These are phyloP conservation scores for Funneliformis mosseae DNA, from an alignment of 192 early-diverging fungal species.

Conservation along the genomic window DNA sequence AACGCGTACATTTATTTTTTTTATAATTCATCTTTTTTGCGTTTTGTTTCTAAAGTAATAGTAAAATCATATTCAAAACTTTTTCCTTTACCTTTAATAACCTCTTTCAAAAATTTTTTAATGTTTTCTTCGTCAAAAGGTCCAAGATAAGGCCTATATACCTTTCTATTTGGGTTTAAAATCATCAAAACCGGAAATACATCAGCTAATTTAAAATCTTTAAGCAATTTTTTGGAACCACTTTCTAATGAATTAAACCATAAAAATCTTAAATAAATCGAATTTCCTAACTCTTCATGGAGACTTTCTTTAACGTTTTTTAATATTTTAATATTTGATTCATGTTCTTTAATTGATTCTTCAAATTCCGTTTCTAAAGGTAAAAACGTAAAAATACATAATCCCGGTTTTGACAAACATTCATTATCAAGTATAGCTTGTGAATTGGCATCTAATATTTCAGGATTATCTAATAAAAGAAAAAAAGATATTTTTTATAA, in stretches of 20 bases:
- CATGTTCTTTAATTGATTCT: constrained; percentile 43
- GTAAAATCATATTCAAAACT: constrained; percentile 52
- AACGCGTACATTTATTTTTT: neutral
- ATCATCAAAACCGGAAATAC: constrained; percentile 62
- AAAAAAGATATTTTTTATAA: neutral
- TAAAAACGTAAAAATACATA: constrained; percentile 52
- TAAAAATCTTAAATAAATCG: constrained; percentile 49
- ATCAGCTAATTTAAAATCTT: constrained; percentile 58
- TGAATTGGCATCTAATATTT: constrained; percentile 41
- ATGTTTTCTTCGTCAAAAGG: constrained; percentile 59
- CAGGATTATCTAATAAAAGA: constrained; percentile 35
- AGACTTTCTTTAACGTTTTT: constrained; percentile 45
- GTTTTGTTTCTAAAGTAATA: constrained; percentile 29
- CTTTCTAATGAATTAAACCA: constrained; percentile 64
- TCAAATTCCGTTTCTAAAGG: constrained; percentile 45
- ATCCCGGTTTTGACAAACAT: constrained; percentile 41
- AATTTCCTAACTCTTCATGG: neutral
- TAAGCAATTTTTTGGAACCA: constrained; percentile 46
- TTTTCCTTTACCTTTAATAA: constrained; percentile 42
- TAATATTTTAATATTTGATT: constrained; percentile 46
- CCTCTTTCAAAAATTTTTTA: constrained; percentile 57
- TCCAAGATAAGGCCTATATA: constrained; percentile 63
- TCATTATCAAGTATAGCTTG: constrained; percentile 44
- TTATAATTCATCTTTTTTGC: constrained; percentile 5
- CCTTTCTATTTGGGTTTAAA: constrained; percentile 57